Conservation (phyloP, 2,329 filamentous ascomycete species). For the Trichophyton schoenleinii region DNA sequence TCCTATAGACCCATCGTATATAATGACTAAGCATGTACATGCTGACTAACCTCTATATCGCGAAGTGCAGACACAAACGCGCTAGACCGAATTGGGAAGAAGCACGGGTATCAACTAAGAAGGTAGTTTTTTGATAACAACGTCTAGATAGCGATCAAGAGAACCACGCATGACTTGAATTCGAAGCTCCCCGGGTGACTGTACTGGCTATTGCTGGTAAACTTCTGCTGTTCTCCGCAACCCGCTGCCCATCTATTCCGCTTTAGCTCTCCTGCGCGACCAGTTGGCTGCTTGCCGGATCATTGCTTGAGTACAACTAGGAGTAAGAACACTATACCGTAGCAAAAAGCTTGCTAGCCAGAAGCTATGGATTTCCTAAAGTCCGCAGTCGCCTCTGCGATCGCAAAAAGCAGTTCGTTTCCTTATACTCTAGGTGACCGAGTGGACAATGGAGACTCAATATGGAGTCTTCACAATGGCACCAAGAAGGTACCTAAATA, state of each 20-base stretch:
- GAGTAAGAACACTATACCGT: neutral
- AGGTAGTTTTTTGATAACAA: neutral
- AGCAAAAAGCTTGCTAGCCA: neutral
- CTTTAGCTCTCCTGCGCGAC: neutral
- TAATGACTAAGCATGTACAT: too few relatives aligned
- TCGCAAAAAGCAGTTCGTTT: conserved; percentile 86
- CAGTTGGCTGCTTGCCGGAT: neutral
- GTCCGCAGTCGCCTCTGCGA: conserved; percentile 90
- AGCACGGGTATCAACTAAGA: neutral
- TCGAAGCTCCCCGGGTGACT: too few relatives aligned
- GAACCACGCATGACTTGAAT: neutral
- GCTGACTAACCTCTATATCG: too few relatives aligned
- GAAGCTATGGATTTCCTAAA: conserved; percentile 89
- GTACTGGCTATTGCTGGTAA: neutral
- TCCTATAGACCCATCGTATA: too few relatives aligned
- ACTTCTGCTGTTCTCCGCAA: neutral
- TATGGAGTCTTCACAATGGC: conserved; percentile 94
- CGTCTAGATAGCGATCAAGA: neutral
- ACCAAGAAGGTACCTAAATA: conserved; percentile 60
- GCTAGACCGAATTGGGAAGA: neutral
- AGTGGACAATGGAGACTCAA: conserved; percentile 82
- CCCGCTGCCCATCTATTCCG: neutral
- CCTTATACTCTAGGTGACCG: conserved; percentile 87
- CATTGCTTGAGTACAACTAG: neutral
- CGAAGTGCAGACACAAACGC: neutral